phyloP scores from a whole-genome alignment of 257 asterid genomes.

The Striga asiatica region DNA sequence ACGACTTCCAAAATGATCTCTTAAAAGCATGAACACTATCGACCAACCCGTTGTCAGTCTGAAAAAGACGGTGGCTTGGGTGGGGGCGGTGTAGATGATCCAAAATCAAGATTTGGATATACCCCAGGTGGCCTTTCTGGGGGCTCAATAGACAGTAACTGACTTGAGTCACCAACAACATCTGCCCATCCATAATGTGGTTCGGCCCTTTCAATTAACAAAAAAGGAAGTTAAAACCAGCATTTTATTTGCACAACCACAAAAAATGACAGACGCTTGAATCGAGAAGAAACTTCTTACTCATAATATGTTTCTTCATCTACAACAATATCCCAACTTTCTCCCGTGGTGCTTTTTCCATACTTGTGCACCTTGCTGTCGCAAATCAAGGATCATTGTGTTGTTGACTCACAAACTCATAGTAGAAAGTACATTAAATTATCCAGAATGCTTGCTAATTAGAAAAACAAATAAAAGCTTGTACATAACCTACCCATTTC shows the following conservation, averaged over 20 bases:
- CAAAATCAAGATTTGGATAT: constrained; percentile 69
- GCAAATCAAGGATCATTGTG: not conserved
- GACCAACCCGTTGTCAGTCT: constrained; percentile 16
- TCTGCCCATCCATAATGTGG: constrained; percentile 99
- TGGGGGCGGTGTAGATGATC: constrained; percentile 33
- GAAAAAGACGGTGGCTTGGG: constrained; percentile 21
- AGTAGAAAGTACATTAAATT: not conserved
- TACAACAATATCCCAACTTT: constrained; percentile 95
- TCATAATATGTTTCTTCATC: constrained; percentile 94
- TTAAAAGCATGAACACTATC: not conserved
- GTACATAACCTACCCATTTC: constrained; percentile 61
- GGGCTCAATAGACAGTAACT: constrained; percentile 73
- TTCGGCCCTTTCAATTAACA: constrained; percentile 56
- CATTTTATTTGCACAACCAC: not conserved
- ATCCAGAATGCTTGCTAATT: not conserved
- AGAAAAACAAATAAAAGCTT: not conserved
- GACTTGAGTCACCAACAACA: constrained; percentile 94
- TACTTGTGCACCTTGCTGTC: constrained; percentile 95
- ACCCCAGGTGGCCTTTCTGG: constrained; percentile 89
- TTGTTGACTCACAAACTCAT: too few species aligned
- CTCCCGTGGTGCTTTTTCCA: constrained; percentile 96
- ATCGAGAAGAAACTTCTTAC: constrained; percentile 31
- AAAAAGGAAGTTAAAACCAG: not conserved
- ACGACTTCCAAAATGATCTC: not conserved
- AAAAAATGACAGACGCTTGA: not conserved